Evolutionary conservation across 805 yeast species (phyloP), one percentile per base, ranked within the genome.

Genomic region (Blastobotrys peoriensis): DNA sequence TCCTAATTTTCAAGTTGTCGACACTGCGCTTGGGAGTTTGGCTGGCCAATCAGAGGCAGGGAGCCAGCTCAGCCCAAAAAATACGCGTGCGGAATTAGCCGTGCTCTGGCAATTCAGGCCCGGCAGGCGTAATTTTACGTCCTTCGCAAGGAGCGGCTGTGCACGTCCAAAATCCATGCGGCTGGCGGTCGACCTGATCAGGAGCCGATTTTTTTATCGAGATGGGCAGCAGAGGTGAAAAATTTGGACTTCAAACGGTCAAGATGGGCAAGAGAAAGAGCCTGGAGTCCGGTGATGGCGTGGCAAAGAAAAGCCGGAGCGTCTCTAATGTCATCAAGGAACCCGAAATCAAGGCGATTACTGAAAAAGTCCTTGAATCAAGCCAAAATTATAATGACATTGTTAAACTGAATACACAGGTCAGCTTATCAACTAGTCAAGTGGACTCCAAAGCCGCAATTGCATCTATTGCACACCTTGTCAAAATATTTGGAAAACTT

Each of bases 351-450:
- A 16, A 42, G 33, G 33, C 9, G 2, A 28, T 49, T 15, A 46
- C 42, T 2, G 43, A 53, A 5, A 67, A 67, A 33, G 60, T 76
- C 20, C 57, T 56, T 2, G 65, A 67, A 33, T 68, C 80, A 4
- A 62, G 78, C 18, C 73, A 73, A 48, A 47, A 74, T 48, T 78
- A 75, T 59, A 84, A 84, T 56, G 73, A 76, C 47, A 60, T 83
- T 5, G 75, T 70, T 2, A 56, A 56, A 3, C 61, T 83, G 33
- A 47, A 79, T n/a, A 62, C 62, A 10, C 69, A 68, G 41, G 65
- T 72, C 27, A 25, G 30, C 30, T 8, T 25, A 25, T 25, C 30
- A 13, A 25, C 30, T 13, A 25, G 30, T 25, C 30, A 25, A 25
- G 61, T 59, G 4, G 34, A 47, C 1, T 51, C 57, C 52, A 44